Evolutionary conservation across 1,139 yeast genomes (phyloP).

Genomic region (Sugiyamaella neomexicana): DNA sequence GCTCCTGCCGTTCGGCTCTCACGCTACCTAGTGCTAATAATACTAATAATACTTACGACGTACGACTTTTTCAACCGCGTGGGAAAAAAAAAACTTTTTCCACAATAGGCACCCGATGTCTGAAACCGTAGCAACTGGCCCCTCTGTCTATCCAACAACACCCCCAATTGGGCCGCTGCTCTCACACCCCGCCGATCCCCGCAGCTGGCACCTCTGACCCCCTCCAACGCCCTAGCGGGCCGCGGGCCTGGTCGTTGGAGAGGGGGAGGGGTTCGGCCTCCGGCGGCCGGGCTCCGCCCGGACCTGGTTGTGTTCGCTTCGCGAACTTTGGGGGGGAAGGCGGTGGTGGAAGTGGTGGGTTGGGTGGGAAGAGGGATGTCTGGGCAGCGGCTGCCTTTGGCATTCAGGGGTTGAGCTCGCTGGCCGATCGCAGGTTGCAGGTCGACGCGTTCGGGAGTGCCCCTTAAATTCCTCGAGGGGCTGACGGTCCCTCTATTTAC

Average conservation of each 20-base stretch:
- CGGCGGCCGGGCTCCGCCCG: conserved; percentile 11
- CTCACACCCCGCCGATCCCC: neutral
- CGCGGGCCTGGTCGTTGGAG: neutral
- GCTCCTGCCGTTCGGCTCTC: neutral
- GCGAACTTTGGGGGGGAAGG: neutral
- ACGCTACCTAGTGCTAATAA: neutral
- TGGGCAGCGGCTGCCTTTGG: no score
- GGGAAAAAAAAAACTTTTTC: neutral
- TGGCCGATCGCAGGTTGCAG: no score
- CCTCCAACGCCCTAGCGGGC: neutral
- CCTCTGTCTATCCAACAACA: neutral
- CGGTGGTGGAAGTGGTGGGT: neutral
- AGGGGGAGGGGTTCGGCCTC: neutral
- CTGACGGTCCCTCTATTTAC: no score
- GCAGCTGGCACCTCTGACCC: no score
- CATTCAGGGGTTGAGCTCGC: no score
- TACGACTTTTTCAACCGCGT: neutral
- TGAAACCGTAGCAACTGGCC: neutral
- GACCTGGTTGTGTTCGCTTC: conserved; percentile 2
- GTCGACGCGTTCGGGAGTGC: no score
- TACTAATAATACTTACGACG: neutral
- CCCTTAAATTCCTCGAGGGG: no score
- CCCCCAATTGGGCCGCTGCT: neutral
- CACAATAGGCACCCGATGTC: neutral
- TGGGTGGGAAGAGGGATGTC: neutral